These are phyloP conservation scores for Arachnopeziza araneosa DNA, from an alignment of 2,329 filamentous ascomycete species.

Conservation along the genomic window DNA sequence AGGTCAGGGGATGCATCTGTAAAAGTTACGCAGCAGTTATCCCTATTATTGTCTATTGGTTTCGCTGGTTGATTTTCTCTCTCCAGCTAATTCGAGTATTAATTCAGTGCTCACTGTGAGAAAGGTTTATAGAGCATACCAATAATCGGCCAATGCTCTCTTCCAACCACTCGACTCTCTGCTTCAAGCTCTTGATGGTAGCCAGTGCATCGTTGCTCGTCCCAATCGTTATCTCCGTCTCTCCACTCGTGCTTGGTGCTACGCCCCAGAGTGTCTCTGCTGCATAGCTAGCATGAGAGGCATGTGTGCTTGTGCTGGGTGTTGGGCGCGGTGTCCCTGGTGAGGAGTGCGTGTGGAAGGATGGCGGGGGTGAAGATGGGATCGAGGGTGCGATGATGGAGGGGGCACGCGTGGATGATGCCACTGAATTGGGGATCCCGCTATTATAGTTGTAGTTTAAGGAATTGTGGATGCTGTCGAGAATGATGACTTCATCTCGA, in stretches of 20 bases:
- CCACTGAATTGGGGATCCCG: conserved; percentile 17
- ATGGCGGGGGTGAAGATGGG: conserved; percentile 22
- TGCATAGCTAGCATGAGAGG: conserved; percentile 3
- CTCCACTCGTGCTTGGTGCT: conserved; percentile 13
- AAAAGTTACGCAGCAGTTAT: conserved; percentile 26
- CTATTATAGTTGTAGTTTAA: conserved; percentile 22
- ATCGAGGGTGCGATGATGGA: conserved; percentile 12
- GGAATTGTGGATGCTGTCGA: conserved; percentile 18
- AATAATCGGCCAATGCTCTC: conserved; percentile 24
- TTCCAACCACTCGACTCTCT: conserved; percentile 25
- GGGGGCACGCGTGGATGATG: conserved; percentile 11
- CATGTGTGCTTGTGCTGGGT: conserved; percentile 12
- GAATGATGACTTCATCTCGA: conserved; percentile 17
- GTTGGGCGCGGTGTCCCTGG: conserved; percentile 19
- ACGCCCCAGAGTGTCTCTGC: conserved; percentile 24
- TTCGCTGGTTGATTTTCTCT: conserved; percentile 1
- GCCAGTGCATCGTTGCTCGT: conserved; percentile 21
- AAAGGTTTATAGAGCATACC: conserved; percentile 2
- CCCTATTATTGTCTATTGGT: not conserved
- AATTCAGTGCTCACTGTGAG: not conserved
- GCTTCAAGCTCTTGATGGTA: conserved; percentile 20
- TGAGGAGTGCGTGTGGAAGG: conserved; percentile 21
- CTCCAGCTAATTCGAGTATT: conserved; percentile 2
- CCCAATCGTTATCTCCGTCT: conserved; percentile 2
- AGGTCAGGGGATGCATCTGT: conserved; percentile 22